These are phyloP conservation scores for Cladorrhinum samala DNA, from an alignment of 495 filamentous ascomycete species.

Conservation along the genomic window DNA sequence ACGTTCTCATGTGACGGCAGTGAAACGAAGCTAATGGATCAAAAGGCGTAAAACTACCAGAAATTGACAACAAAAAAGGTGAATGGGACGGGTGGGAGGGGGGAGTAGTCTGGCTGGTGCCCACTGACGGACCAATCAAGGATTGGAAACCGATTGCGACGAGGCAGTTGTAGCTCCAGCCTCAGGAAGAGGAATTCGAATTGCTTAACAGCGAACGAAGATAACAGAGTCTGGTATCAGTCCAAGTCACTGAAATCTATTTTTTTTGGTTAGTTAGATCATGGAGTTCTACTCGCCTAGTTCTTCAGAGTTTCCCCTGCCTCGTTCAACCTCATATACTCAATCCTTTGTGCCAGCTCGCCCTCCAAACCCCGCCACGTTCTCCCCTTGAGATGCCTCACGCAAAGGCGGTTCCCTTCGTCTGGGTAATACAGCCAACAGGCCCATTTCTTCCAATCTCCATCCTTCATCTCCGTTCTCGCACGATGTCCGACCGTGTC, in stretches of 20 bases:
- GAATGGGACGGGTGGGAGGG: constrained; percentile 23
- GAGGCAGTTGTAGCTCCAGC: constrained; percentile 18
- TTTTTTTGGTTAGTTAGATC: too few species aligned
- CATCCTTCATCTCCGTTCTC: constrained; percentile 42
- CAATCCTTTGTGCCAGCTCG: constrained; percentile 20
- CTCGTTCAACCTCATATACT: constrained; percentile 22
- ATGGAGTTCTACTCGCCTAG: too few species aligned
- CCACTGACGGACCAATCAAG: constrained; percentile 20
- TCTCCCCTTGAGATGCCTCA: constrained; percentile 39
- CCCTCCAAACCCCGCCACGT: constrained; percentile 36
- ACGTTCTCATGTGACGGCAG: neutral
- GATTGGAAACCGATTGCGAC: constrained; percentile 29
- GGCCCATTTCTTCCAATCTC: constrained; percentile 40
- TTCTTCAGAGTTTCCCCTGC: neutral
- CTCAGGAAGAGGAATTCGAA: too few species aligned
- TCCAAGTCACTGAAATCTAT: neutral
- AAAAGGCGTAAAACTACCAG: constrained; percentile 9
- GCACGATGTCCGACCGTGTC: constrained; percentile 42
- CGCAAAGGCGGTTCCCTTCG: constrained; percentile 31
- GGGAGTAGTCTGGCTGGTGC: constrained; percentile 29
- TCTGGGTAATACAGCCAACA: constrained; percentile 44
- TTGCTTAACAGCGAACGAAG: too few species aligned
- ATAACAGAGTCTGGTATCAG: neutral
- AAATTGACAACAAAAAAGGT: neutral
- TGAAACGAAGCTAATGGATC: neutral